Base-by-base conservation (phyloP, 2,329 filamentous ascomycete genomes). In the Zarea fungicola region DNA sequence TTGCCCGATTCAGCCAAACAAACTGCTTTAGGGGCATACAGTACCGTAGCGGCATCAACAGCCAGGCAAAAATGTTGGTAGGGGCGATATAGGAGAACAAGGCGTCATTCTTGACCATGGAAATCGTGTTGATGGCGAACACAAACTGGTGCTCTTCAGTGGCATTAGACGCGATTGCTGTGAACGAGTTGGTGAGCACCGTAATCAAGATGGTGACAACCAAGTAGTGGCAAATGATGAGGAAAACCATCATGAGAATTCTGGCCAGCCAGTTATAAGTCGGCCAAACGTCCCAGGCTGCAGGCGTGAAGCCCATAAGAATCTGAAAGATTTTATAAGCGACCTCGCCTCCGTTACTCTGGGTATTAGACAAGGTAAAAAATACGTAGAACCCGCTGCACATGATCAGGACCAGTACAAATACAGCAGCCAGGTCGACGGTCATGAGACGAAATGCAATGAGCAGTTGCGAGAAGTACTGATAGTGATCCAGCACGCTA, bases 101-200 rank as follows among this genome's bases (percentile, higher is more conserved):
- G 0, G 90, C 87, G 64, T 97, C 92, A n/a, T 93, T 96, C 66
- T 96, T 97, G 56, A 96, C 92, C 88, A 96, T 95, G 5, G 89
- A 95, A 42, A 96, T 95, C 5, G 92, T 95, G 62, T 96, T 97
- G 65, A 97, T 90, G 0, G 92, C 92, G 61, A 97, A 96, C 3
- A 96, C 70, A 62, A 96, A 96, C 73, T 84, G 81, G 54, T 96
- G 91, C 67, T 96, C 92, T 64, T 96, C 87, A 48, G 89, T 89
- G 7, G 91, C 90, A 62, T 96, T 96, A 44, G 89, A 89, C 3
- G 93, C 89, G 62, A 96, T 92, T 2, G 86, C 83, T 86, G 95
- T 95, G 71, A 96, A 97, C 0, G 89, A 95, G 62, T 96, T 96
- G 5, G 91, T 95, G 53, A 97, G 67, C n/a, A 97, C 92, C 0